Evolutionary conservation across 2,329 filamentous ascomycete genomes (phyloP).

Genomic region (Neofusicoccum kwambonambiense): DNA sequence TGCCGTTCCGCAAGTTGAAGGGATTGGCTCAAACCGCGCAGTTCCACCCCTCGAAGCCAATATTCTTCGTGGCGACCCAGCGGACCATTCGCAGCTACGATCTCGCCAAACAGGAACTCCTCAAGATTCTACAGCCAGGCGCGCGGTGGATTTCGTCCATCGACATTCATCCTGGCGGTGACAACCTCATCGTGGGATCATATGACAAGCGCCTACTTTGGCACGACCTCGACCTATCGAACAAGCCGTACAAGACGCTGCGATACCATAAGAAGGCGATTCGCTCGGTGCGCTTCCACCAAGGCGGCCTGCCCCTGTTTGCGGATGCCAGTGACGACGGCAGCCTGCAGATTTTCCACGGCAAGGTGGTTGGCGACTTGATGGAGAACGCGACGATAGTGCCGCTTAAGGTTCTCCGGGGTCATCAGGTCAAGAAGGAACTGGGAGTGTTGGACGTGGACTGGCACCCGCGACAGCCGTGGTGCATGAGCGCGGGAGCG

Average conservation of each 20-base stretch:
- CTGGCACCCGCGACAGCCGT: conserved; percentile 93
- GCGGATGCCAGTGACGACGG: conserved; percentile 95
- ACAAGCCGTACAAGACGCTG: conserved; percentile 91
- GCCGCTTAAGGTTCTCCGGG: conserved; percentile 87
- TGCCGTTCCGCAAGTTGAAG: conserved; percentile 78
- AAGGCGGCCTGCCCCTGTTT: conserved; percentile 75
- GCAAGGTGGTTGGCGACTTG: conserved; percentile 88
- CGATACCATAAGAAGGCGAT: conserved; percentile 93
- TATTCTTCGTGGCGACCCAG: conserved; percentile 96
- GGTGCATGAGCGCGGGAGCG: conserved; percentile 90
- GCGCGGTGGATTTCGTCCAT: conserved; percentile 94
- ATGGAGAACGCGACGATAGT: conserved; percentile 97
- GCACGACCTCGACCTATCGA: conserved; percentile 93
- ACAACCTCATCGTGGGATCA: conserved; percentile 90
- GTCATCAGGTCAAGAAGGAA: conserved; percentile 81
- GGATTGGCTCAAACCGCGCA: conserved; percentile 83
- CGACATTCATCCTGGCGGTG: conserved; percentile 87
- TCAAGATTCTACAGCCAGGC: conserved; percentile 91
- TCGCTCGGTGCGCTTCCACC: conserved; percentile 83
- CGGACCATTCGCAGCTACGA: conserved; percentile 93
- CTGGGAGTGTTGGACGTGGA: conserved; percentile 91
- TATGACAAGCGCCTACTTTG: conserved; percentile 93
- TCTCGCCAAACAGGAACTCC: conserved; percentile 81
- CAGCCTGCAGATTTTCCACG: conserved; percentile 92
- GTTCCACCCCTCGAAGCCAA: conserved; percentile 89